phyloP scores from a whole-genome alignment of 2,329 filamentous ascomycete species.

The Achaetomium macrosporum region DNA sequence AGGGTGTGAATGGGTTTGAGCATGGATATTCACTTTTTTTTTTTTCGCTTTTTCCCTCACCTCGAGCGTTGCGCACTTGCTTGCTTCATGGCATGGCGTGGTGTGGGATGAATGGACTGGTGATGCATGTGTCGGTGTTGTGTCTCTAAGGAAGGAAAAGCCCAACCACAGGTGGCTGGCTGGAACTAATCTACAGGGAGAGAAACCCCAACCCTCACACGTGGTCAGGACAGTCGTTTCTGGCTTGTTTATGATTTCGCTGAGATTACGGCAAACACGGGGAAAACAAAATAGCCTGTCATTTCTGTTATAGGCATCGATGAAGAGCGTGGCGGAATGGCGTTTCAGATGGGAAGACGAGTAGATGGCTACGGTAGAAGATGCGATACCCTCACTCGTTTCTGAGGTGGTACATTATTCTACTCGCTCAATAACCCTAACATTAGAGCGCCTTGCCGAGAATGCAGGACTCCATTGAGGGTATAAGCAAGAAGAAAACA shows the following conservation, averaged over 20 bases:
- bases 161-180: too few species aligned
- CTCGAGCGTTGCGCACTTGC: neutral
- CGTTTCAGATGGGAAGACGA: neutral
- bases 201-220: too few species aligned
- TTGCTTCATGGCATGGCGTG: neutral
- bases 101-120: neutral
- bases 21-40: too few species aligned
- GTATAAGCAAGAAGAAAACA: too few species aligned
- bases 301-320: neutral
- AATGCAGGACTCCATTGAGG: too few species aligned
- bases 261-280: neutral
- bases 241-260: neutral
- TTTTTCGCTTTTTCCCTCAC: too few species aligned
- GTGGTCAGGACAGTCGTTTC: constrained; percentile 14
- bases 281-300: neutral
- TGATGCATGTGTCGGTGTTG: too few species aligned
- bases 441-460: neutral
- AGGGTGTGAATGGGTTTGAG: neutral
- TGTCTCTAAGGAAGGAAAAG: too few species aligned
- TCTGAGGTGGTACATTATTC: neutral
- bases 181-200: too few species aligned
- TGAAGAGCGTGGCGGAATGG: neutral
- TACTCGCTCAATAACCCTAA: neutral
- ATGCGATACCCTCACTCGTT: constrained; percentile 13
- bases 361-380: neutral